Evolutionary conservation across 169 alveolate species (phyloP).

Genomic region (Cryptosporidium canis): DNA sequence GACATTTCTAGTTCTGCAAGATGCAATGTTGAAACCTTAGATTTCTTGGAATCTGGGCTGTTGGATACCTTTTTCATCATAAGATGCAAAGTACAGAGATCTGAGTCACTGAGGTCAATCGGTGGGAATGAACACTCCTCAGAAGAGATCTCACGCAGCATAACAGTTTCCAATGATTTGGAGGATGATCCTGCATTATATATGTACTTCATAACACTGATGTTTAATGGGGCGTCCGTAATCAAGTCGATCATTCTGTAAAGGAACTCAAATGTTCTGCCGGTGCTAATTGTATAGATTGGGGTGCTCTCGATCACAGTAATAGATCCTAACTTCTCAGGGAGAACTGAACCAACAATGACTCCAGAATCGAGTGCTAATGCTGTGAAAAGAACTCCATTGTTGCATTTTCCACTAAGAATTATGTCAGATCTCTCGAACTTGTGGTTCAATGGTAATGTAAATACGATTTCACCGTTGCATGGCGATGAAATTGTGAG

Average conservation of each 20-base stretch:
- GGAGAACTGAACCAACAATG: background rate
- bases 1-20: background rate
- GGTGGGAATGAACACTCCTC: background rate
- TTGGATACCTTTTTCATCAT: background rate
- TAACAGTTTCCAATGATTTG: background rate
- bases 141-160: background rate
- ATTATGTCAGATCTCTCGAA: constrained; percentile 32
- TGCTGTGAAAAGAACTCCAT: constrained; percentile 3
- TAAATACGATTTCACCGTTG: background rate
- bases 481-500: constrained; percentile 26
- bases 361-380: background rate
- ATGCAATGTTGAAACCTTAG: background rate
- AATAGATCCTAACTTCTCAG: background rate
- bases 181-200: background rate
- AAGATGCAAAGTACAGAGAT: background rate
- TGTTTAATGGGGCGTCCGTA: background rate
- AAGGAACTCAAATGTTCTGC: background rate
- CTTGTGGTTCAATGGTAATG: background rate
- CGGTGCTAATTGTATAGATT: background rate
- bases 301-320: background rate
- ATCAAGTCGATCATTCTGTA: background rate
- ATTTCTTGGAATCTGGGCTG: background rate
- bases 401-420: background rate
- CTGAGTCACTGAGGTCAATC: background rate
- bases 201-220: background rate